Percentiles rank a stretch among this genome's conserved stretches.
Conservation (phyloP, 352 stramenopile species). For the Globisporangium megalacanthum region DNA sequence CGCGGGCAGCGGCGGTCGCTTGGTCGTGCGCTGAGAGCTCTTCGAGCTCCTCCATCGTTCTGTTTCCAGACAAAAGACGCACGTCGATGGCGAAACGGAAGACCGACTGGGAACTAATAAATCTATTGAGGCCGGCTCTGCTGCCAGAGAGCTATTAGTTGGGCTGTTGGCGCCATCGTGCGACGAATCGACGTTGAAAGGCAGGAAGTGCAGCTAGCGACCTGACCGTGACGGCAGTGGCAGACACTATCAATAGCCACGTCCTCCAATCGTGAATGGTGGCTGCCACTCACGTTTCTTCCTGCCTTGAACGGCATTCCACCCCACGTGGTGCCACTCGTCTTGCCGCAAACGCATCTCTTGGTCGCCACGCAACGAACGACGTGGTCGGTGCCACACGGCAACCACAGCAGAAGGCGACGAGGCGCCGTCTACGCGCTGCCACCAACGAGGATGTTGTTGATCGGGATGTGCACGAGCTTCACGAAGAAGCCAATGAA, state of each 20-base stretch:
- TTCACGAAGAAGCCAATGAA: slow-evolving; percentile 99
- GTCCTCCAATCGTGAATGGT: too few relatives aligned
- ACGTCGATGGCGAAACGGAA: not conserved
- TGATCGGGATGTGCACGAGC: slow-evolving; percentile 99
- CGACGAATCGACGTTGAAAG: too few relatives aligned
- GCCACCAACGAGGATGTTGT: slow-evolving; percentile 98
- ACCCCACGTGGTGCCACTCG: not conserved
- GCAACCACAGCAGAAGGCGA: not conserved
- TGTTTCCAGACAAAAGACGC: not conserved
- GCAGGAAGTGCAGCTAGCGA: too few relatives aligned
- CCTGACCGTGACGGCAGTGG: too few relatives aligned
- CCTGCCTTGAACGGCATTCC: not conserved
- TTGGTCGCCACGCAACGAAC: not conserved
- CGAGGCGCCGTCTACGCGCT: slow-evolving; percentile 45
- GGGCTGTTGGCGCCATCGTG: too few relatives aligned
- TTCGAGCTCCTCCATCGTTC: slow-evolving; percentile 24
- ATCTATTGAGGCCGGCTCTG: too few relatives aligned
- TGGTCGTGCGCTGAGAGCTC: slow-evolving; percentile 20
- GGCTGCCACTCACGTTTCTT: too few relatives aligned
- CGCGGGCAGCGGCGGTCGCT: slow-evolving; percentile 16
- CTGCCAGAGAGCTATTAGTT: too few relatives aligned
- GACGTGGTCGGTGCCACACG: not conserved
- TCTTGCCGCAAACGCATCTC: not conserved
- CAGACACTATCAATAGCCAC: too few relatives aligned
- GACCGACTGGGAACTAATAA: too few relatives aligned